phyloP scores from a whole-genome alignment of 1,139 yeast species.

The Spathaspora sp. region DNA sequence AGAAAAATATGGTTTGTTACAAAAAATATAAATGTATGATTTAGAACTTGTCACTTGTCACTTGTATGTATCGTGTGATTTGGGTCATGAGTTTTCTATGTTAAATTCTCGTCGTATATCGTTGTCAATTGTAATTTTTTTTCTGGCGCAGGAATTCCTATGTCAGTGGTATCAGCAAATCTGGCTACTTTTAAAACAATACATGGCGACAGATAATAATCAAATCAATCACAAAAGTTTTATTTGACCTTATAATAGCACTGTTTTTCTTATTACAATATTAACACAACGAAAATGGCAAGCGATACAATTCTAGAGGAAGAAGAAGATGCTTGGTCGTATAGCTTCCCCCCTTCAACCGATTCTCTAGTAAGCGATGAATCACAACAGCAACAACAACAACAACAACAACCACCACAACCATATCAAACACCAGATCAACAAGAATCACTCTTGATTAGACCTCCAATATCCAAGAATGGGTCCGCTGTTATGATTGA shows the following conservation, averaged over 20 bases:
- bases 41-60: too few species aligned
- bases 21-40: too few species aligned
- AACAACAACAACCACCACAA: background rate
- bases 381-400: background rate
- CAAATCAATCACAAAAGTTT: background rate
- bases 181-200: background rate
- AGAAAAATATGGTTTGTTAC: too few species aligned
- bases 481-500: conserved; percentile 1
- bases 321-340: conserved; percentile 46
- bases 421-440: background rate
- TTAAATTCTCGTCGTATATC: background rate
- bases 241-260: background rate
- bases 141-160: background rate
- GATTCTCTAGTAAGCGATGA: conserved; percentile 23
- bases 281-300: background rate
- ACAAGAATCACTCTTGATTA: background rate
- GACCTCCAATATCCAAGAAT: background rate
- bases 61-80: too few species aligned
- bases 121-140: background rate
- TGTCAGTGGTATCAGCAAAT: background rate
- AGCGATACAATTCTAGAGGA: conserved; percentile 18
- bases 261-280: background rate
- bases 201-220: background rate
- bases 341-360: conserved; percentile 43
- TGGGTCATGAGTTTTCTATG: too few species aligned